These are phyloP conservation scores for Posidonia oceanica DNA, from an alignment of 116 monocot species.

Conservation along the genomic window DNA sequence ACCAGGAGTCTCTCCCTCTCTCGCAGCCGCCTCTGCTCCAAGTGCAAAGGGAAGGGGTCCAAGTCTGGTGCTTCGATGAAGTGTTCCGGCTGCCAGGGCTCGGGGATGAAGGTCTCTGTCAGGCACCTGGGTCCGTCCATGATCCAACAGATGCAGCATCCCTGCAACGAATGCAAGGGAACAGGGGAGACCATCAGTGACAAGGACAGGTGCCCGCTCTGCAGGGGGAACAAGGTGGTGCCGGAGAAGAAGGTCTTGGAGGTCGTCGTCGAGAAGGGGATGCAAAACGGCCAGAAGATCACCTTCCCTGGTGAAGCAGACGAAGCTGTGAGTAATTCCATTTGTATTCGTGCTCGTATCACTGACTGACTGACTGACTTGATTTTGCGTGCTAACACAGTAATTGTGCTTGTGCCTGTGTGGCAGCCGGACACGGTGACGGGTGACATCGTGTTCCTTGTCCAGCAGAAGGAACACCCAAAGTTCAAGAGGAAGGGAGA, in stretches of 20 bases:
- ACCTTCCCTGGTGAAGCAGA: slow-evolving; percentile 97
- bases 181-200: slow-evolving; percentile 86
- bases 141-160: slow-evolving; percentile 99
- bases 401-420: no score
- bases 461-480: slow-evolving; percentile 91
- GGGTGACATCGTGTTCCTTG: slow-evolving; percentile 80
- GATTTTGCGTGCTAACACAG: background rate
- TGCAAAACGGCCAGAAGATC: slow-evolving; percentile 94
- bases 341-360: no score
- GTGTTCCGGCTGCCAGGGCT: slow-evolving; percentile 78
- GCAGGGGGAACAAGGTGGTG: slow-evolving; percentile 91
- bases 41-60: slow-evolving; percentile 98
- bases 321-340: slow-evolving; percentile 32
- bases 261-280: slow-evolving; percentile 82
- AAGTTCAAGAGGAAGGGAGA: slow-evolving; percentile 97
- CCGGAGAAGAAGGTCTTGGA: slow-evolving; percentile 96
- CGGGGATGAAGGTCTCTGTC: slow-evolving; percentile 93
- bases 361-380: no score
- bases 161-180: slow-evolving; percentile 97
- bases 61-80: slow-evolving; percentile 91
- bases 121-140: slow-evolving; percentile 79
- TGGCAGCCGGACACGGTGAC: slow-evolving; percentile 82
- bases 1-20: slow-evolving; percentile 94
- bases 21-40: slow-evolving; percentile 73
- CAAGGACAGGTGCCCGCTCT: slow-evolving; percentile 75